Evolutionary conservation across 768 basidiomycete genomes (phyloP).

Genomic region (Amanita exitialis): DNA sequence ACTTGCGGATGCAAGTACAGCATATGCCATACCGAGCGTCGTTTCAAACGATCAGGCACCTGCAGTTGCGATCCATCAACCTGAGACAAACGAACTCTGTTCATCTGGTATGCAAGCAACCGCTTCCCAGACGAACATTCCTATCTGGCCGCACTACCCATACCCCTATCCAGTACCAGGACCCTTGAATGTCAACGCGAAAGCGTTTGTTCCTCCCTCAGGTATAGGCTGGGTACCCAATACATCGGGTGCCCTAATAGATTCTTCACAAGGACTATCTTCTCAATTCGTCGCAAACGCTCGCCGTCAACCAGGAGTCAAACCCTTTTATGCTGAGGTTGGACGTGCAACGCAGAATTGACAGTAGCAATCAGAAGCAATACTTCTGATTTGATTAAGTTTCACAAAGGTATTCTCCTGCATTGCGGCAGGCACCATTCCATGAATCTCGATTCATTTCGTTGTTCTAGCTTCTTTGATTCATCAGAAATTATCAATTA

Average conservation of each 20-base stretch:
- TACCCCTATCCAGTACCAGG: conserved; percentile 19
- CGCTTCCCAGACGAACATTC: conserved; percentile 15
- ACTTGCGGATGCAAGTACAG: conserved; percentile 18
- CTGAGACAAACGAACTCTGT: conserved; percentile 62
- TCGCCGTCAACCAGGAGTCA: conserved; percentile 16
- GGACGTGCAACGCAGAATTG: conserved; percentile 14
- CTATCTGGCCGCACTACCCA: conserved; percentile 11
- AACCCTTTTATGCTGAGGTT: conserved; percentile 16
- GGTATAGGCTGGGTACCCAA: not conserved
- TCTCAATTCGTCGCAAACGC: not conserved
- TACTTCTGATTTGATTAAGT: too few relatives aligned
- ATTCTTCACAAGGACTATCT: not conserved
- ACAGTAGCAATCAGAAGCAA: not conserved
- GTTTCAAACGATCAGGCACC: conserved; percentile 65
- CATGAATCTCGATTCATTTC: not conserved
- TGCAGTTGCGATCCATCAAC: conserved; percentile 61
- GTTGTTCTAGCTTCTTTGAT: not conserved
- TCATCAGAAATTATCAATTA: not conserved
- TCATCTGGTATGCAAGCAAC: conserved; percentile 34
- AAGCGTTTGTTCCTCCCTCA: not conserved
- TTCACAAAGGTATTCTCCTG: too few relatives aligned
- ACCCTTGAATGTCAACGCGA: conserved; percentile 3
- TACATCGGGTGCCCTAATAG: not conserved
- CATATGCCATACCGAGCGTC: conserved; percentile 44
- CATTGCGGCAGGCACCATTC: too few relatives aligned